These are phyloP conservation scores for Ilex aquifolium DNA, from an alignment of 257 asterid species.

Conservation along the genomic window DNA sequence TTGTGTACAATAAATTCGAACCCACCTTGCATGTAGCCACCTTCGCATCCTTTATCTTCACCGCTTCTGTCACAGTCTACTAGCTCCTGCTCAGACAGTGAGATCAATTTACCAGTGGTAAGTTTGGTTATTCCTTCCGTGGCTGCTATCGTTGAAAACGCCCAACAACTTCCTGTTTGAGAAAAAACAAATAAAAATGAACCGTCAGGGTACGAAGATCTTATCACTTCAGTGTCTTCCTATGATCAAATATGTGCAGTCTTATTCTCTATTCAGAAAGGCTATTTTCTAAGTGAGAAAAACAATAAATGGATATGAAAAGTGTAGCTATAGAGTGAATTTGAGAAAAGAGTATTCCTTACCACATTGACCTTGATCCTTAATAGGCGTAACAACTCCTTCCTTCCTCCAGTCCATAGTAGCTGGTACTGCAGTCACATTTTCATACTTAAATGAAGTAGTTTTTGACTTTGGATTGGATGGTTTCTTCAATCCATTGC, in stretches of 20 bases:
- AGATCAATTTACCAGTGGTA: constrained; percentile 20
- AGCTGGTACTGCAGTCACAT: constrained; percentile 24
- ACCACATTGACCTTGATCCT: constrained; percentile 28
- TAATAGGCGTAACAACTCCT: constrained; percentile 29
- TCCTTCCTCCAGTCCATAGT: constrained; percentile 34
- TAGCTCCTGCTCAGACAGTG: constrained; percentile 36
- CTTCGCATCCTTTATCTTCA: constrained; percentile 27
- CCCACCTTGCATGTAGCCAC: constrained; percentile 11
- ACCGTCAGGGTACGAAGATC: background rate
- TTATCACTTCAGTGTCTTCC: too few species aligned
- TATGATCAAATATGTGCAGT: too few species aligned
- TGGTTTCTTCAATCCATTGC: constrained; percentile 18
- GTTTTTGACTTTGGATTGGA: constrained; percentile 7
- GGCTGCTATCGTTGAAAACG: constrained; percentile 43
- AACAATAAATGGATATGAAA: background rate
- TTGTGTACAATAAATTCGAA: too few species aligned
- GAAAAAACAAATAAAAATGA: background rate
- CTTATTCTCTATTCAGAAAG: too few species aligned
- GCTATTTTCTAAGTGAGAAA: background rate
- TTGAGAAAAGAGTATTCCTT: background rate
- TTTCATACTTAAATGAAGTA: constrained; percentile 23
- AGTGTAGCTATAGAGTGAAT: background rate
- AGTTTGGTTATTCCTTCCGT: constrained; percentile 23
- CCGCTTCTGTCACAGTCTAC: constrained; percentile 34
- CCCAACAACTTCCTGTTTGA: constrained; percentile 22